Conservation (phyloP, 1,284 basidiomycete genomes). For the Tylopilus sp. region DNA sequence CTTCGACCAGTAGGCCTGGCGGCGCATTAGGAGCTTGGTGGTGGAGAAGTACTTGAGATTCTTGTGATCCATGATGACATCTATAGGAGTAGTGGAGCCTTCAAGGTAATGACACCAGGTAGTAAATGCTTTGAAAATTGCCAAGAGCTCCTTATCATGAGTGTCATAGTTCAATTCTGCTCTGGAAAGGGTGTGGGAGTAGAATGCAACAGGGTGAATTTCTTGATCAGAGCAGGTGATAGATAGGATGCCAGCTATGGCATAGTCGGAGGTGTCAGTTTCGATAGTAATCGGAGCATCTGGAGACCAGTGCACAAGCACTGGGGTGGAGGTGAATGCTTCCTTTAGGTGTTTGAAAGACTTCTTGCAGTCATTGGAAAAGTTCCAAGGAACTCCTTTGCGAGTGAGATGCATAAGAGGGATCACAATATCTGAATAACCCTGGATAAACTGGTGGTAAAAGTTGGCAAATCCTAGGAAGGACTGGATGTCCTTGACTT, state of each 20-base stretch:
- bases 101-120: background rate
- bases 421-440: background rate
- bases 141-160: background rate
- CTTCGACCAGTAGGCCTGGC: background rate
- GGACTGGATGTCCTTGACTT: conserved; percentile 18
- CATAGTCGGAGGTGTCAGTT: background rate
- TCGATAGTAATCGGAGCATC: background rate
- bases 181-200: background rate
- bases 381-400: background rate
- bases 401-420: background rate
- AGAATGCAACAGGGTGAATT: background rate
- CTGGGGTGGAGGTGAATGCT: conserved; percentile 6
- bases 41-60: background rate
- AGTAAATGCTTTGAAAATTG: background rate
- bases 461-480: conserved; percentile 10
- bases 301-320: conserved; percentile 6
- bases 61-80: background rate
- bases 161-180: background rate
- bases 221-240: background rate
- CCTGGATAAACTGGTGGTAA: background rate
- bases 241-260: background rate
- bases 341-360: conserved; percentile 3
- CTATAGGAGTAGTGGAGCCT: background rate
- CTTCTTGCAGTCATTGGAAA: background rate
- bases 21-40: background rate